phyloP scores from a whole-genome alignment of 805 yeast species.

The Yamadazyma philogaea region DNA sequence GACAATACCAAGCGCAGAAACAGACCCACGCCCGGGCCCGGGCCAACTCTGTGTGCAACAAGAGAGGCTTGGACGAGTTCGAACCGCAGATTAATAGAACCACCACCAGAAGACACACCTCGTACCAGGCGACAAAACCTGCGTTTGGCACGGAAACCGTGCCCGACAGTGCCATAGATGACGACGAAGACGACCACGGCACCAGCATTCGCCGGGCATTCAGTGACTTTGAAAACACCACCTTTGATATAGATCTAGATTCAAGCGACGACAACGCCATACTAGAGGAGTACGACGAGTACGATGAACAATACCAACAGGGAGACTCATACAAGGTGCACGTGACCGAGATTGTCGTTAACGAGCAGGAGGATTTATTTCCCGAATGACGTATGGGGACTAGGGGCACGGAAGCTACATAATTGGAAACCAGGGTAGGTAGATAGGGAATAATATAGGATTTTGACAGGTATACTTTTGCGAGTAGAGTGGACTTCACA shows the following conservation, averaged over 20 bases:
- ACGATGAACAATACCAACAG: slow-evolving; percentile 11
- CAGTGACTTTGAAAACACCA: slow-evolving; percentile 12
- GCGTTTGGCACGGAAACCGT: slow-evolving; percentile 1
- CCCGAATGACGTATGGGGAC: neutral
- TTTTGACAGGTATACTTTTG: too few species aligned
- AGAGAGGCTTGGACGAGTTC: neutral
- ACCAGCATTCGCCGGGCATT: slow-evolving; percentile 10
- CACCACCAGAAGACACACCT: slow-evolving; percentile 11
- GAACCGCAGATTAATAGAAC: neutral
- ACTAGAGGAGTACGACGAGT: slow-evolving; percentile 14
- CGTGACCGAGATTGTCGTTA: slow-evolving; percentile 40
- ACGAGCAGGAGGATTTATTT: slow-evolving; percentile 27
- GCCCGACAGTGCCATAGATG: slow-evolving; percentile 19
- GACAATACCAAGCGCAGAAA: neutral
- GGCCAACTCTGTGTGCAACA: slow-evolving; percentile 1
- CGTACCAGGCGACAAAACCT: slow-evolving; percentile 10
- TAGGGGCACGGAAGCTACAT: too few species aligned
- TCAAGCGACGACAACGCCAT: slow-evolving; percentile 8
- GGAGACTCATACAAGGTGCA: slow-evolving; percentile 32
- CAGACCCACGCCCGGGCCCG: slow-evolving; percentile 10
- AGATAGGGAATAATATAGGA: neutral
- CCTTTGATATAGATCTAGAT: slow-evolving; percentile 12
- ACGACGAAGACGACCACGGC: slow-evolving; percentile 16
- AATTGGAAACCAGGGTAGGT: neutral
- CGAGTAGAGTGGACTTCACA: too few species aligned